Evolutionary conservation across 164 flowering plant species (phyloP).

Genomic region (Tetracentron sinense): DNA sequence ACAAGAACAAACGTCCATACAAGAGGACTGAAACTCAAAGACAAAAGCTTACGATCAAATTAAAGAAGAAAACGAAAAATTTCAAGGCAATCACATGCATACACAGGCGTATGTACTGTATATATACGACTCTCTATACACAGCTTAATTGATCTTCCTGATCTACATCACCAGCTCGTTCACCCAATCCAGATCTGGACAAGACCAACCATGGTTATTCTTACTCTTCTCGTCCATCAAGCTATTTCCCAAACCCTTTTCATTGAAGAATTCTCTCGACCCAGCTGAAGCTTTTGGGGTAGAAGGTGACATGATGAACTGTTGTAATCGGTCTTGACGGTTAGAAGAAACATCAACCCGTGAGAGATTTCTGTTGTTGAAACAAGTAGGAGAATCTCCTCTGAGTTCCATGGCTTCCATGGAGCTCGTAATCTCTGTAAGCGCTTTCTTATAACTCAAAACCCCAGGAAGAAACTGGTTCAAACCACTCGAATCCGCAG

Average conservation of each 20-base stretch:
- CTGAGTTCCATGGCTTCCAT: constrained; percentile 16
- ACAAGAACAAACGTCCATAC: not conserved
- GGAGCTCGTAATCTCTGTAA: constrained; percentile 12
- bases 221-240: not conserved
- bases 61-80: not conserved
- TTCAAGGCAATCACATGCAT: not conserved
- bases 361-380: not conserved
- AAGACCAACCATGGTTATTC: constrained; percentile 4
- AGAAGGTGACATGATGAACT: constrained; percentile 6
- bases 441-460: constrained; percentile 12
- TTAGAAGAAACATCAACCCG: not conserved
- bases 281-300: not conserved
- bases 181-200: constrained; percentile 22
- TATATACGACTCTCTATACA: not conserved
- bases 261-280: not conserved
- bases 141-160: not conserved
- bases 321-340: not conserved
- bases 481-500: not conserved
- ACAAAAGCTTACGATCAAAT: no score
- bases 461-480: not conserved
- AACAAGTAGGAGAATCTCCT: not conserved
- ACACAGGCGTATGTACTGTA: not conserved
- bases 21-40: no score
- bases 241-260: not conserved
- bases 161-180: constrained; percentile 21